Evolutionary conservation across 176 grass and related monocot species (phyloP).

Genomic region (Oryza meyeriana): DNA sequence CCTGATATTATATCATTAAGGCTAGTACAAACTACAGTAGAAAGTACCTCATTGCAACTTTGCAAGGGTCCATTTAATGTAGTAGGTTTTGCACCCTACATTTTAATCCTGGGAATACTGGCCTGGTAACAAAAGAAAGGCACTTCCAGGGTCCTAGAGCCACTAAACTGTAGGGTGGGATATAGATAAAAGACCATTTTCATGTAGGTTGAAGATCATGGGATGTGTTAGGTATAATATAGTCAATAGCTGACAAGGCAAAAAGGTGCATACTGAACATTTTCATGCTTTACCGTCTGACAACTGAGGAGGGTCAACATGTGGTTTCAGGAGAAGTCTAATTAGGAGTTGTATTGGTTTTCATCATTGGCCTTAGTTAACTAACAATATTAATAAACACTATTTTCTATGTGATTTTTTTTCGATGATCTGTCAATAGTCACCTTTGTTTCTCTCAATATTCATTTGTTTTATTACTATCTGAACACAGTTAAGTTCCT

Average conservation of each 20-base stretch:
- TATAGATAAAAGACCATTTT: not conserved
- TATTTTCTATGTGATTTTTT: not conserved
- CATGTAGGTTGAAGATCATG: not conserved
- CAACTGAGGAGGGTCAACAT: conserved; percentile 4
- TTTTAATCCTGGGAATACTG: not conserved
- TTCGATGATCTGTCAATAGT: not conserved
- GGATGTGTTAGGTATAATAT: not conserved
- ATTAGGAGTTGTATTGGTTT: not conserved
- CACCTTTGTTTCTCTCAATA: not conserved
- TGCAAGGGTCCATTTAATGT: not conserved
- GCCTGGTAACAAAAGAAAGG: not conserved
- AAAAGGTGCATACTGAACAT: not conserved
- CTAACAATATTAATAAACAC: not conserved
- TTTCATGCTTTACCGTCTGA: not conserved
- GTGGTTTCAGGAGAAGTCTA: not conserved
- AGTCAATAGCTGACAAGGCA: not conserved
- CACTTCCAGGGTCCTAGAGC: conserved; percentile 11
- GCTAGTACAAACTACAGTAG: not conserved
- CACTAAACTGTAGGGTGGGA: not conserved
- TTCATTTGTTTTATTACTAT: not conserved
- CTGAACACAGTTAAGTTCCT: not conserved
- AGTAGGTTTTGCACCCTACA: not conserved
- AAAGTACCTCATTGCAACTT: not conserved
- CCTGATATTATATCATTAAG: conserved; percentile 6
- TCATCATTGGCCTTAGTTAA: not conserved